Evolutionary conservation across 805 yeast species (phyloP).

Genomic region (Yarrowia sp.): DNA sequence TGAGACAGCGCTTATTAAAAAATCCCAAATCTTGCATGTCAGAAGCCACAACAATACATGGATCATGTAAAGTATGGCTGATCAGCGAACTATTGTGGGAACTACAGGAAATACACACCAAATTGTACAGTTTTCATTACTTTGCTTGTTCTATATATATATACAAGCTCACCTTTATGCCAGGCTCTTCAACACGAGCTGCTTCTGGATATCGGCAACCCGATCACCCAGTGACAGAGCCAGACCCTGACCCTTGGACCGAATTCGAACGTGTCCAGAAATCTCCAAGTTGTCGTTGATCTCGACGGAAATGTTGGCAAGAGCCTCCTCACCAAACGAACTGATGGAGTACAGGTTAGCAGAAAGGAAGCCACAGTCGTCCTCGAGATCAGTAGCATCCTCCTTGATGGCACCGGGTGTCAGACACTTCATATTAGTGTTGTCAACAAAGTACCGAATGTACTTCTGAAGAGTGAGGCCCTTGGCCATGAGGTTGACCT

Average conservation of each 20-base stretch:
- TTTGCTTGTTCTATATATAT: background rate
- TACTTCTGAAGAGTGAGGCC: slow-evolving; percentile 64
- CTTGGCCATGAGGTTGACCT: slow-evolving; percentile 62
- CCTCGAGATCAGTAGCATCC: slow-evolving; percentile 32
- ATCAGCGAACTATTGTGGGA: no score
- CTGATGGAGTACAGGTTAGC: slow-evolving; percentile 92
- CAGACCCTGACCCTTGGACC: slow-evolving; percentile 96
- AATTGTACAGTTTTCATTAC: slow-evolving; percentile 11
- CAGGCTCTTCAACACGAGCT: slow-evolving; percentile 20
- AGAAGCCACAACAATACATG: background rate
- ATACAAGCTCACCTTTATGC: slow-evolving; percentile 18
- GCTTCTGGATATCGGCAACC: slow-evolving; percentile 70
- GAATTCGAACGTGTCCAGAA: slow-evolving; percentile 90
- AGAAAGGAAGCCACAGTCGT: slow-evolving; percentile 79
- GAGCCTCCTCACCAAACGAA: slow-evolving; percentile 95
- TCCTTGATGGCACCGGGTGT: slow-evolving; percentile 92
- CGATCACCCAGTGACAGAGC: slow-evolving; percentile 93
- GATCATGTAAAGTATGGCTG: background rate
- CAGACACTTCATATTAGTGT: slow-evolving; percentile 90
- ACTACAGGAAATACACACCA: no score
- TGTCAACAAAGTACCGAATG: slow-evolving; percentile 67
- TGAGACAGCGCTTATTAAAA: background rate
- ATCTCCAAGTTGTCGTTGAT: slow-evolving; percentile 69
- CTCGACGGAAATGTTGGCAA: slow-evolving; percentile 93
- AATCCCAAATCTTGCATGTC: background rate